These are phyloP conservation scores for Jasminum sambac DNA, from an alignment of 257 asterid genomes.

Conservation along the genomic window DNA sequence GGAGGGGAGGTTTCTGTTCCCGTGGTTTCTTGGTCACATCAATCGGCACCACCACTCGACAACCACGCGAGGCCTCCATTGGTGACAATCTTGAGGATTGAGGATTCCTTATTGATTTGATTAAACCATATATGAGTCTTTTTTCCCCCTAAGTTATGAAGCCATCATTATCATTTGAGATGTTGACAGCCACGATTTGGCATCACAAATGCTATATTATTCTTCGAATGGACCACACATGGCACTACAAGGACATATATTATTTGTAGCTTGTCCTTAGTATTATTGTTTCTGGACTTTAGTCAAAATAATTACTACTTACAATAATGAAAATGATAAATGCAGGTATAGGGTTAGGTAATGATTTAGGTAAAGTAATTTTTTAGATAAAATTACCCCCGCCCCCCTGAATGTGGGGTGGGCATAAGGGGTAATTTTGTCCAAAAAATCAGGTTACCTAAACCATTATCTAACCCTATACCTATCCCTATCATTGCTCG, in stretches of 20 bases:
- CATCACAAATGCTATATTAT: constrained; percentile 8
- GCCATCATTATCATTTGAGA: constrained; percentile 12
- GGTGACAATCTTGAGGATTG: not conserved
- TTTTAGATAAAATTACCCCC: no score
- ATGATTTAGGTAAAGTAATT: no score
- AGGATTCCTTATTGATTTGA: not conserved
- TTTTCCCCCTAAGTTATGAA: not conserved
- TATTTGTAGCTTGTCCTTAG: not conserved
- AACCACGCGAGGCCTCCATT: constrained; percentile 42
- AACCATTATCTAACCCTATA: no score
- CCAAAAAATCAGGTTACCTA: no score
- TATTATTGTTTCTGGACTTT: no score
- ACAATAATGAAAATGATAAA: no score
- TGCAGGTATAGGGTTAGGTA: no score
- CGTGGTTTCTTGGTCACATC: constrained; percentile 69
- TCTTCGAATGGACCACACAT: constrained; percentile 22
- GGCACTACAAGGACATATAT: not conserved
- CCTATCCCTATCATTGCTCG: no score
- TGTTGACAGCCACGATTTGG: constrained; percentile 18
- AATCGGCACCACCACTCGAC: constrained; percentile 59
- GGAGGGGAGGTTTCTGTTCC: constrained; percentile 69
- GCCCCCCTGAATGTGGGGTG: no score
- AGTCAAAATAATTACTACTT: no score
- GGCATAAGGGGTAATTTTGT: no score
- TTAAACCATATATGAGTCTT: not conserved